Evolutionary conservation across 2,329 filamentous ascomycete species (phyloP).

Genomic region (Arthrobotrys pseudoclavata): DNA sequence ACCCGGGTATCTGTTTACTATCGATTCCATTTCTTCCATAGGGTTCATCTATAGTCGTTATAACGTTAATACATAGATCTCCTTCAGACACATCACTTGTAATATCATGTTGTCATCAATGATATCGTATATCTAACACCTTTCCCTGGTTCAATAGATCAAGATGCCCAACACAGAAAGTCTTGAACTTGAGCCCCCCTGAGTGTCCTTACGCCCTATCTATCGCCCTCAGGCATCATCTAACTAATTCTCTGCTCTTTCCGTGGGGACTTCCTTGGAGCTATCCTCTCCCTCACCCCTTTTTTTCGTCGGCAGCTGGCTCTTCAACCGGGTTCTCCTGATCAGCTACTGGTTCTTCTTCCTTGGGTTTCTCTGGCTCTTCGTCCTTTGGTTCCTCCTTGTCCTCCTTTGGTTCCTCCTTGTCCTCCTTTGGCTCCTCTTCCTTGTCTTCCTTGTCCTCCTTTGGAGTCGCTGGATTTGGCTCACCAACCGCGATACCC

Average conservation of each 20-base stretch:
- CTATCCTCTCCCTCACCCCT: neutral
- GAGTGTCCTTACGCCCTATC: neutral
- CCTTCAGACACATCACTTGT: neutral
- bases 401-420: neutral
- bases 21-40: neutral
- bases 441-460: neutral
- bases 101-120: neutral
- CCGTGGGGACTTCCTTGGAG: neutral
- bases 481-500: constrained; percentile 11
- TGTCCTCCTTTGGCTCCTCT: neutral
- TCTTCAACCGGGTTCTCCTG: neutral
- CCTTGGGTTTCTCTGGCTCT: neutral
- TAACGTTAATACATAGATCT: neutral
- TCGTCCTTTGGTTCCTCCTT: neutral
- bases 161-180: no score
- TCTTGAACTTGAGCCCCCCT: neutral
- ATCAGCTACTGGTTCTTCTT: neutral
- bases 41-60: neutral
- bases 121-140: neutral
- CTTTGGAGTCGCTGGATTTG: neutral
- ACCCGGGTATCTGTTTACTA: neutral
- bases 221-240: neutral
- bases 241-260: neutral
- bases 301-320: neutral
- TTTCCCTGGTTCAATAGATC: neutral